A percentile compares a stretch with the other conserved stretches of the same genome.
phyloP scores from a whole-genome alignment of 805 yeast genomes.

The Teunomyces pallodes region DNA sequence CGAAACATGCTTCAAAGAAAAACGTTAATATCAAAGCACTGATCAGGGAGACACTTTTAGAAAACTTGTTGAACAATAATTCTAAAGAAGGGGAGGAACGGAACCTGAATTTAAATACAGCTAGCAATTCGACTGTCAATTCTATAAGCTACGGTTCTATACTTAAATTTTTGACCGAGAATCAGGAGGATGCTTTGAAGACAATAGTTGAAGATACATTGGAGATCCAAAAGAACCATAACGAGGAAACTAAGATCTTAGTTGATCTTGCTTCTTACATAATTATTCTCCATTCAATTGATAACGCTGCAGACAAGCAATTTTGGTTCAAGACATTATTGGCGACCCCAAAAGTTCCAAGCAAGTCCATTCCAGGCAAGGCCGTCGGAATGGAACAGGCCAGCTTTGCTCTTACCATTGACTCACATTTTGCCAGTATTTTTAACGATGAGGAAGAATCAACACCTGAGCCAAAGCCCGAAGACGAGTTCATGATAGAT shows the following conservation, averaged over 20 bases:
- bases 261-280: constrained; percentile 22
- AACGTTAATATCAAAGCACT: background rate
- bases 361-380: background rate
- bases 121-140: too few species aligned
- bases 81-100: too few species aligned
- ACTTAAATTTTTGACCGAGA: background rate
- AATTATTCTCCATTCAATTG: constrained; percentile 15
- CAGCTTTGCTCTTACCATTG: constrained; percentile 18
- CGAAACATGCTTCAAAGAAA: background rate
- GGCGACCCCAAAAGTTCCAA: background rate
- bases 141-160: background rate
- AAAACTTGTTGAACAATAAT: background rate
- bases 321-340: constrained; percentile 21
- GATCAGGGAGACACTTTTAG: background rate
- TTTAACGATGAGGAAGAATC: constrained; percentile 13
- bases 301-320: constrained; percentile 15
- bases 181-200: background rate
- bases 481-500: constrained; percentile 9
- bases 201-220: background rate
- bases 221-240: constrained; percentile 15
- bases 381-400: background rate
- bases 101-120: background rate
- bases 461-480: background rate
- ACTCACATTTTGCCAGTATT: constrained; percentile 27
- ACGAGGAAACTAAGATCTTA: constrained; percentile 24